phyloP scores from a whole-genome alignment of 768 basidiomycete genomes.

The Hygrophorus pudorinus region DNA sequence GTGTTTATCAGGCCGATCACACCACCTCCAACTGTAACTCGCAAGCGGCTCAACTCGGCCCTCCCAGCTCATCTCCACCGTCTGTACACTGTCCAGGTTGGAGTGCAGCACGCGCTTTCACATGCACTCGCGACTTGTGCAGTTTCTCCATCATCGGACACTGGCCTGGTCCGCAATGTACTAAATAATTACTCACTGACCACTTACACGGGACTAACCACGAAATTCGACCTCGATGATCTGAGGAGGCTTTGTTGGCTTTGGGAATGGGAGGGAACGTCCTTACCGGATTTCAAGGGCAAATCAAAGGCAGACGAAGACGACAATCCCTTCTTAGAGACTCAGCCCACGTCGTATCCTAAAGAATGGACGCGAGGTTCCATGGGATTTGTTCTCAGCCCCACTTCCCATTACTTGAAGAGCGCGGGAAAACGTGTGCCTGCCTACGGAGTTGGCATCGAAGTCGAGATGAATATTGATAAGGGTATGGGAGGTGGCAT shows the following conservation, averaged over 20 bases:
- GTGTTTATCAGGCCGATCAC: constrained; percentile 39
- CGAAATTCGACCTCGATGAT: constrained; percentile 59
- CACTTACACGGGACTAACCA: constrained; percentile 57
- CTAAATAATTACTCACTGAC: constrained; percentile 66
- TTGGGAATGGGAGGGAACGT: constrained; percentile 75
- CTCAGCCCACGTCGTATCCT: constrained; percentile 23
- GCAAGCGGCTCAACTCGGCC: constrained; percentile 18
- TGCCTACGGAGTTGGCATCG: constrained; percentile 79
- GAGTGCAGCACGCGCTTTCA: constrained; percentile 73
- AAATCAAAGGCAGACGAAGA: constrained; percentile 24
- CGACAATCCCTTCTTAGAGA: constrained; percentile 62
- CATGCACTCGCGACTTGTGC: constrained; percentile 80
- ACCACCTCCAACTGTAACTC: constrained; percentile 41
- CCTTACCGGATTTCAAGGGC: constrained; percentile 19
- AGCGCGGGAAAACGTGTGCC: constrained; percentile 55
- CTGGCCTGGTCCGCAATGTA: constrained; percentile 67
- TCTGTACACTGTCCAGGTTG: constrained; percentile 53
- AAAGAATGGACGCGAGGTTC: constrained; percentile 73
- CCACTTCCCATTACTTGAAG: constrained; percentile 67
- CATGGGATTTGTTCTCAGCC: constrained; percentile 69
- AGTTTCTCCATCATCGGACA: constrained; percentile 65
- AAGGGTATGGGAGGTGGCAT: constrained; percentile 76
- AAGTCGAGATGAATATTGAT: constrained; percentile 79
- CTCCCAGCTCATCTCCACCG: constrained; percentile 54
- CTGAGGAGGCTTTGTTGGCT: constrained; percentile 74